Evolutionary conservation across 352 stramenopile genomes (phyloP).

Genomic region (Phytophthora meadii): DNA sequence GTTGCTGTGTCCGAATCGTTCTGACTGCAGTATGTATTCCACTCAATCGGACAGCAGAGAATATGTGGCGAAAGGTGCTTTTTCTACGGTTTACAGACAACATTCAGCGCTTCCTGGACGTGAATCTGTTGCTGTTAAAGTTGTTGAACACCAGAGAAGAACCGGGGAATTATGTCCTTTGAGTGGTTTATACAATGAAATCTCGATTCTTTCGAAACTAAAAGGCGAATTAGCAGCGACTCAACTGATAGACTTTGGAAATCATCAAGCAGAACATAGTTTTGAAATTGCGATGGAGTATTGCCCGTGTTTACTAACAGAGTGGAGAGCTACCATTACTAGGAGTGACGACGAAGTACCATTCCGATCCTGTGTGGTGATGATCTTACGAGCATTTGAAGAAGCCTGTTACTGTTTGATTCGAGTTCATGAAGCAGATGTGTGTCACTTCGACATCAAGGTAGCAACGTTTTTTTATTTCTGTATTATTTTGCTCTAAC

Average conservation of each 20-base stretch:
- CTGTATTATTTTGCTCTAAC: too few relatives aligned
- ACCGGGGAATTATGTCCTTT: slow-evolving; percentile 52
- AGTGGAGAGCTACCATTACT: slow-evolving; percentile 38
- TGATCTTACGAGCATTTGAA: slow-evolving; percentile 55
- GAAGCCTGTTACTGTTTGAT: slow-evolving; percentile 41
- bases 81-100: slow-evolving; percentile 54
- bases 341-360: slow-evolving; percentile 14
- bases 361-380: slow-evolving; percentile 50
- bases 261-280: slow-evolving; percentile 40
- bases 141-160: slow-evolving; percentile 52
- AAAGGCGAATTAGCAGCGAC: slow-evolving; percentile 54
- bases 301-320: slow-evolving; percentile 56
- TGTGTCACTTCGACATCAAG: slow-evolving; percentile 83
- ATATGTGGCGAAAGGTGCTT: slow-evolving; percentile 62
- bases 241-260: slow-evolving; percentile 70
- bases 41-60: slow-evolving; percentile 14
- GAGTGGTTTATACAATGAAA: slow-evolving; percentile 58
- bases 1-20: slow-evolving; percentile 48
- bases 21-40: slow-evolving; percentile 50
- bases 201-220: slow-evolving; percentile 55
- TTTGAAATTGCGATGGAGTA: slow-evolving; percentile 73
- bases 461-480: slow-evolving; percentile 4
- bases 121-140: slow-evolving; percentile 53
- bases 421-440: slow-evolving; percentile 47
- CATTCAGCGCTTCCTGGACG: slow-evolving; percentile 19